Evolutionary conservation across 768 basidiomycete species (phyloP).

Genomic region (Suillus americanus): DNA sequence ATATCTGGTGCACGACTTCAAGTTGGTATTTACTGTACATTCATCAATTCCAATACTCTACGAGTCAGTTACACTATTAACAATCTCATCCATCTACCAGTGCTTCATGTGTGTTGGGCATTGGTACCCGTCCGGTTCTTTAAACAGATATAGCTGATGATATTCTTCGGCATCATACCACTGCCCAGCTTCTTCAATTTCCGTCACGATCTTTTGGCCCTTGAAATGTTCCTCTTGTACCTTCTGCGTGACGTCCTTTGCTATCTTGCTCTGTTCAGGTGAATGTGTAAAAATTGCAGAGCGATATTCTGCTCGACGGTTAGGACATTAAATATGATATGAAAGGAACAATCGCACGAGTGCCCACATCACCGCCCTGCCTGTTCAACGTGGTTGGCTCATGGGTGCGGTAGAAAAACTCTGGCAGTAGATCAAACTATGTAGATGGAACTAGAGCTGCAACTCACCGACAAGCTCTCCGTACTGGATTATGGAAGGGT

Average conservation of each 20-base stretch:
- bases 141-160: constrained; percentile 77
- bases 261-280: constrained; percentile 69
- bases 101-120: constrained; percentile 86
- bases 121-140: constrained; percentile 86
- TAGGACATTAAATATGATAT: neutral
- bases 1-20: neutral
- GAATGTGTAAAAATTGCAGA: constrained; percentile 86
- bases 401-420: constrained; percentile 94
- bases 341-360: constrained; percentile 50
- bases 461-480: constrained; percentile 81
- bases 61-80: neutral
- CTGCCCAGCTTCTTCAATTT: constrained; percentile 62
- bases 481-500: constrained; percentile 74
- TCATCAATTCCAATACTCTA: neutral
- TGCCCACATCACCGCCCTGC: constrained; percentile 77
- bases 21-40: neutral
- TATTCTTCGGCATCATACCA: constrained; percentile 89
- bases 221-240: constrained; percentile 84
- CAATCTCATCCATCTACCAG: constrained; percentile 54
- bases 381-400: constrained; percentile 84
- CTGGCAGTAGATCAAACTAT: constrained; percentile 33
- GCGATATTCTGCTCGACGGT: constrained; percentile 69
- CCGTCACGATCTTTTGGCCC: constrained; percentile 74
- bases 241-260: constrained; percentile 75
- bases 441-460: neutral